Evolutionary conservation across 768 basidiomycete species (phyloP).

Genomic region (Amanita inopinata): DNA sequence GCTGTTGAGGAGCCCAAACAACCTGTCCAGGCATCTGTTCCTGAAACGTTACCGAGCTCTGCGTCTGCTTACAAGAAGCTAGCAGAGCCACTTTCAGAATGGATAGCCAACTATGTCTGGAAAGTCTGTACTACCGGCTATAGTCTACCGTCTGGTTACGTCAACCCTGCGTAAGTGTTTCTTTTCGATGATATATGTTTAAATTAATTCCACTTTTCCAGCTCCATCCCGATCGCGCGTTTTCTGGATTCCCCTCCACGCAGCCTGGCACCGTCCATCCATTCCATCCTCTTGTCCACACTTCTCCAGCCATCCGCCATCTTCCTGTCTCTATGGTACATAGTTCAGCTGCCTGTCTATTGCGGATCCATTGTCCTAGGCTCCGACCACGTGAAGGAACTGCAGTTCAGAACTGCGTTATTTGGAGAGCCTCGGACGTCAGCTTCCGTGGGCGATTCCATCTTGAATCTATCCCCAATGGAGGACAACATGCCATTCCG

Average conservation of each 20-base stretch:
- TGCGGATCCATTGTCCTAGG: slow-evolving; percentile 44
- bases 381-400: slow-evolving; percentile 47
- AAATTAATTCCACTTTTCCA: slow-evolving; percentile 13
- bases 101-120: slow-evolving; percentile 76
- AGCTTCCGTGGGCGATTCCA: background rate
- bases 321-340: slow-evolving; percentile 75
- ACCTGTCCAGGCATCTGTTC: background rate
- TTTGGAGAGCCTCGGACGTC: slow-evolving; percentile 33
- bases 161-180: slow-evolving; percentile 43
- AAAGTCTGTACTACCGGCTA: slow-evolving; percentile 71
- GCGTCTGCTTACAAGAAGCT: slow-evolving; percentile 61
- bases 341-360: slow-evolving; percentile 64
- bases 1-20: slow-evolving; percentile 25
- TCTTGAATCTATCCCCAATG: slow-evolving; percentile 25
- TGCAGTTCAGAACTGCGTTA: slow-evolving; percentile 53
- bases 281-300: slow-evolving; percentile 68
- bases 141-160: slow-evolving; percentile 44
- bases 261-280: slow-evolving; percentile 51
- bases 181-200: slow-evolving; percentile 9
- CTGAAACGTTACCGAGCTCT: slow-evolving; percentile 29
- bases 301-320: slow-evolving; percentile 76
- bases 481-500: slow-evolving; percentile 63
- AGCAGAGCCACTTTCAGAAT: slow-evolving; percentile 68
- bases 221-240: slow-evolving; percentile 24
- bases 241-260: slow-evolving; percentile 39